These are phyloP conservation scores for Discostella stelligera DNA, from an alignment of 352 stramenopile genomes.

Conservation along the genomic window DNA sequence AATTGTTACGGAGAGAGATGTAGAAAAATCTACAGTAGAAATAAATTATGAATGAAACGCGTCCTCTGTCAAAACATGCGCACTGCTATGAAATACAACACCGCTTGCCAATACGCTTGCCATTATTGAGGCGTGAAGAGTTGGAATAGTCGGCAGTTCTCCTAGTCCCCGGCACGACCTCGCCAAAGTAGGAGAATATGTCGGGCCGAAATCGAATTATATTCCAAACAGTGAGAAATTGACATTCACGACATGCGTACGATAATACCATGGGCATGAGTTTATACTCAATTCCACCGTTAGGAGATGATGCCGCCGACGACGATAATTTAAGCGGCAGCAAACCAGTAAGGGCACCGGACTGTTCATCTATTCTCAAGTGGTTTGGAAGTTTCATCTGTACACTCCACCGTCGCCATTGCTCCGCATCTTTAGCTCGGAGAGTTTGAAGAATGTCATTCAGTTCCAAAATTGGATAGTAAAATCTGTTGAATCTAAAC, in stretches of 20 bases:
- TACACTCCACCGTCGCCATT: neutral
- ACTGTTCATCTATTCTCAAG: conserved; percentile 25
- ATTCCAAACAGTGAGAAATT: conserved; percentile 32
- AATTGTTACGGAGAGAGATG: neutral
- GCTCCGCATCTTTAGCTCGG: neutral
- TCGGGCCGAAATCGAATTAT: conserved; percentile 38
- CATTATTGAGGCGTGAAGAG: neutral
- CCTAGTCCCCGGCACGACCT: too few relatives aligned
- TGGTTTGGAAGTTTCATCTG: conserved; percentile 25
- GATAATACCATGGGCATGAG: conserved; percentile 21
- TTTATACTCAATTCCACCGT: conserved; percentile 13
- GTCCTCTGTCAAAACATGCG: neutral
- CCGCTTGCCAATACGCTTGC: neutral
- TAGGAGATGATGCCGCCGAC: neutral
- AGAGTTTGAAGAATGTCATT: conserved; percentile 16
- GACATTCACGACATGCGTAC: conserved; percentile 16
- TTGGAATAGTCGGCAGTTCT: too few relatives aligned
- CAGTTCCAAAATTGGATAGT: conserved; percentile 33
- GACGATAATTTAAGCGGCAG: too few relatives aligned
- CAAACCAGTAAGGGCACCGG: conserved; percentile 30
- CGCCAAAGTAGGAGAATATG: conserved; percentile 21
- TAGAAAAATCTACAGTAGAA: too few relatives aligned
- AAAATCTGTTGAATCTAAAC: conserved; percentile 37
- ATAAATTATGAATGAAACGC: neutral
- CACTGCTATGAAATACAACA: conserved; percentile 9